phyloP scores from a whole-genome alignment of 2,329 filamentous ascomycete genomes.

The Diplodia corticola region DNA sequence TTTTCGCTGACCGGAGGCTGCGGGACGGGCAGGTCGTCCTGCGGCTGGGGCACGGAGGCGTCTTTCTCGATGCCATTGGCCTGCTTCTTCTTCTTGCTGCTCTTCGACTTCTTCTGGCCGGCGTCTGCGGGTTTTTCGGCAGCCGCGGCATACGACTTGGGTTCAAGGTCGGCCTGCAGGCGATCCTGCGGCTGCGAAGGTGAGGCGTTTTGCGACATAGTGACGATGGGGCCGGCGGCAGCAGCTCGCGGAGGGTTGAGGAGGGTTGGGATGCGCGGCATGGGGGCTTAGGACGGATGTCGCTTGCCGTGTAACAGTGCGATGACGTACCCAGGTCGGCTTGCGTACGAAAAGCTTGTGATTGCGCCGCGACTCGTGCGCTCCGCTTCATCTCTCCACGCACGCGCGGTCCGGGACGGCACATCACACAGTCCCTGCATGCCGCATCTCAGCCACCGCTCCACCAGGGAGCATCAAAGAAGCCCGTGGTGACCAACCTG shows the following conservation, averaged over 20 bases:
- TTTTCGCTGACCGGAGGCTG: slow-evolving; percentile 30
- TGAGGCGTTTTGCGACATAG: slow-evolving; percentile 46
- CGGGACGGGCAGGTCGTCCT: slow-evolving; percentile 5
- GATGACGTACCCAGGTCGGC: slow-evolving; percentile 11
- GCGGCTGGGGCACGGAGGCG: neutral
- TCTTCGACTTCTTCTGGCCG: slow-evolving; percentile 7
- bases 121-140: slow-evolving; percentile 25
- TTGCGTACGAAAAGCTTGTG: slow-evolving; percentile 10
- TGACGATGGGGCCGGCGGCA: slow-evolving; percentile 17
- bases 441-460: slow-evolving; percentile 5
- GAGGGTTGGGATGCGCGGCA: slow-evolving; percentile 4
- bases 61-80: neutral
- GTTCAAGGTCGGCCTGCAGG: slow-evolving; percentile 39
- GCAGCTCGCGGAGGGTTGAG: slow-evolving; percentile 21
- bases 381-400: neutral
- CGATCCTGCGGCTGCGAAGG: slow-evolving; percentile 44
- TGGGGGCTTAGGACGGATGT: slow-evolving; percentile 8
- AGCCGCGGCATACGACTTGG: slow-evolving; percentile 45
- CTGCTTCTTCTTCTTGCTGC: slow-evolving; percentile 9
- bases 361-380: slow-evolving; percentile 15
- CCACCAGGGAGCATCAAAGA: neutral
- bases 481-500: neutral
- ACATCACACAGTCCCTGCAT: slow-evolving; percentile 19
- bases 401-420: slow-evolving; percentile 9
- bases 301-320: slow-evolving; percentile 6